Base-by-base conservation (phyloP, 768 basidiomycete species). In the Mycena galericulata region DNA sequence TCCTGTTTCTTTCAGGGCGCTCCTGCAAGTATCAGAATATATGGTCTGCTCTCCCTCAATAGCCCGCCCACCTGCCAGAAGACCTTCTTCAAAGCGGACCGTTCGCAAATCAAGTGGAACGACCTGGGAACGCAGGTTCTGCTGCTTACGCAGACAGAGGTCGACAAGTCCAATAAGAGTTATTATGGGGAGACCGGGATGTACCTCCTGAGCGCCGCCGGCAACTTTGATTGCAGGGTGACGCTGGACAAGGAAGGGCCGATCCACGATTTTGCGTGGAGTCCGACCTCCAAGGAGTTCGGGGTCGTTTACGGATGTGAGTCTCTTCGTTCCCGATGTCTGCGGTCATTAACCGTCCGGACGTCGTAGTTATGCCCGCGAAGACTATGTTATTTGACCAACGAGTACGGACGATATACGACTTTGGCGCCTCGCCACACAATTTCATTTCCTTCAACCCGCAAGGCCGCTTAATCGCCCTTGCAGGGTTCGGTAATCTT, bases 111-210 rank as follows among this genome's bases (percentile, higher is more conserved):
- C 80, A 98, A 98, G 81, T 99, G 97, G 97, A 99, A 98, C 76
- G 89, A 88, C 10, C 88, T 96, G 20, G 98, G 97, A 22, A 97
- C 96, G 0, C 94, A 95, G 75, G 92, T 97, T 2, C 84, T 99
- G 62, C 87, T 98, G 67, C 81, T 98, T 40, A 97, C 97, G 0
- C 95, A 97, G 75, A 97, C 97, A 5, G 98, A 99, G 74, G 97
- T 98, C 59, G 97, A 99, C 76, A 95, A 94, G 77, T 92, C 94
- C 50, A 97, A 97, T 79, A 98, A 94, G 87, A 96, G 92, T 75
- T 99, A 99, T 79, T 99, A 99, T 72, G 98, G 98, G 60, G 97
- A 99, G 84, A 98, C 97, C 3, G 94, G 95, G 58, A 83, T 99
- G 75, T 98, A 97, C 81, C 86, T 98, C 17, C 88, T 99, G 69